Conservation (phyloP, 2,329 filamentous ascomycete species). For the Xylaria sp. region DNA sequence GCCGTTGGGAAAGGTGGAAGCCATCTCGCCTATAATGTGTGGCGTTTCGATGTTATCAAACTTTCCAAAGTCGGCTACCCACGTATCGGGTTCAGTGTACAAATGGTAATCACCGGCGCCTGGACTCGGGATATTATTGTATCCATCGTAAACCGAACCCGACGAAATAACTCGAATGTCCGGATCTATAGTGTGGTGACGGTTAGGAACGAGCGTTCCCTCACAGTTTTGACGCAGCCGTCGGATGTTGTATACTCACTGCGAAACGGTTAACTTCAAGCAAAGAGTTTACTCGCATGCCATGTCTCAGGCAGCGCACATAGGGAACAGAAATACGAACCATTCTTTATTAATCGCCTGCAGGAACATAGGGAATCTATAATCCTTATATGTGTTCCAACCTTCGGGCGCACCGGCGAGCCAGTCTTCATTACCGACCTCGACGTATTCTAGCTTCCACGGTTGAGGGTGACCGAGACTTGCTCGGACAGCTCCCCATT, state of each 20-base stretch:
- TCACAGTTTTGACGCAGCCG: neutral
- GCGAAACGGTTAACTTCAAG: conserved; percentile 5
- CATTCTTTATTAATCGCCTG: conserved; percentile 64
- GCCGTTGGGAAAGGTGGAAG: conserved; percentile 63
- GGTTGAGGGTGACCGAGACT: conserved; percentile 69
- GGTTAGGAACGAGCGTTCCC: neutral
- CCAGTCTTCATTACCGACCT: conserved; percentile 76
- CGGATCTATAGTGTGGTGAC: conserved; percentile 52
- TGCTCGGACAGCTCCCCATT: conserved; percentile 67
- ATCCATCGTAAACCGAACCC: conserved; percentile 56
- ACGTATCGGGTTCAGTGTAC: conserved; percentile 61
- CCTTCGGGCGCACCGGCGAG: conserved; percentile 60
- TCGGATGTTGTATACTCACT: conserved; percentile 13
- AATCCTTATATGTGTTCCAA: conserved; percentile 61
- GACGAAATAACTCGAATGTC: conserved; percentile 67
- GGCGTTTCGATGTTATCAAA: conserved; percentile 60
- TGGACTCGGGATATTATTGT: conserved; percentile 55
- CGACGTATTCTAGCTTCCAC: conserved; percentile 69
- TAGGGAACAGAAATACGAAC: conserved; percentile 9
- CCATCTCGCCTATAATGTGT: conserved; percentile 58
- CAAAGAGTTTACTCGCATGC: neutral
- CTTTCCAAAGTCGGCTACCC: conserved; percentile 60
- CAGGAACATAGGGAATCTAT: conserved; percentile 68
- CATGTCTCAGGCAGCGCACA: neutral
- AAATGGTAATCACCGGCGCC: conserved; percentile 62